Conservation (phyloP, 1,284 basidiomycete genomes). For the Cutaneotrichosporon sp. region DNA sequence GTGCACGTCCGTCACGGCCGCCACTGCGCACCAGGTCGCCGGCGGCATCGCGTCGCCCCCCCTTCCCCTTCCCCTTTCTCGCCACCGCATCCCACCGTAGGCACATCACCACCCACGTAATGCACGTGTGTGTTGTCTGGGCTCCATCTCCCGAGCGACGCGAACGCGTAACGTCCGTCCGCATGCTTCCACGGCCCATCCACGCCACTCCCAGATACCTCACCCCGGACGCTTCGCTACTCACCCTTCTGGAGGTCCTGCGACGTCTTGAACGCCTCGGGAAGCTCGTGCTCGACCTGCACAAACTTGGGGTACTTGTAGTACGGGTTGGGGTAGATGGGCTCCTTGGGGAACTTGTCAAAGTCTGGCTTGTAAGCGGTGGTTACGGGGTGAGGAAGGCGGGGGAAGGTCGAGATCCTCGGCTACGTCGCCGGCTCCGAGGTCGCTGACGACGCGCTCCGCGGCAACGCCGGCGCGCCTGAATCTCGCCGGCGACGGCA, state of each 20-base stretch:
- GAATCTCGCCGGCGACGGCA: not conserved
- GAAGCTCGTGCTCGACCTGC: slow-evolving; percentile 41
- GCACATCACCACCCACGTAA: not conserved
- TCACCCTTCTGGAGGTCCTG: slow-evolving; percentile 51
- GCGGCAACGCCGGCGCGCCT: not conserved
- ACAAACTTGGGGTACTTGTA: slow-evolving; percentile 53
- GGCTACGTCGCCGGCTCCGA: not conserved
- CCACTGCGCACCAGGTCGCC: not conserved
- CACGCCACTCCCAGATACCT: not conserved
- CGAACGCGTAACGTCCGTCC: not conserved
- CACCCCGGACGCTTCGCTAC: slow-evolving; percentile 14
- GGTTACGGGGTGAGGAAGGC: too few relatives aligned
- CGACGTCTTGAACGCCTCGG: slow-evolving; percentile 44
- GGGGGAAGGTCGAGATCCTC: not conserved
- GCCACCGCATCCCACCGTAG: not conserved
- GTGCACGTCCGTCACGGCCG: not conserved
- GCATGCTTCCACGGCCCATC: not conserved
- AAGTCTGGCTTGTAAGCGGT: too few relatives aligned
- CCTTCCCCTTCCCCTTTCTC: not conserved
- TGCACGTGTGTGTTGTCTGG: not conserved
- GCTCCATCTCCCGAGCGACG: not conserved
- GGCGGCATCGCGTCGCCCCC: not conserved
- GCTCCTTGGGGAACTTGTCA: slow-evolving; percentile 34
- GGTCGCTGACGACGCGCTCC: not conserved
- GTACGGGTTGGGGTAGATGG: slow-evolving; percentile 46